Percentiles rank a stretch among this genome's conserved stretches.
Evolutionary conservation across 345 rosid species (phyloP).

Genomic region (Eucalyptus pauciflora): DNA sequence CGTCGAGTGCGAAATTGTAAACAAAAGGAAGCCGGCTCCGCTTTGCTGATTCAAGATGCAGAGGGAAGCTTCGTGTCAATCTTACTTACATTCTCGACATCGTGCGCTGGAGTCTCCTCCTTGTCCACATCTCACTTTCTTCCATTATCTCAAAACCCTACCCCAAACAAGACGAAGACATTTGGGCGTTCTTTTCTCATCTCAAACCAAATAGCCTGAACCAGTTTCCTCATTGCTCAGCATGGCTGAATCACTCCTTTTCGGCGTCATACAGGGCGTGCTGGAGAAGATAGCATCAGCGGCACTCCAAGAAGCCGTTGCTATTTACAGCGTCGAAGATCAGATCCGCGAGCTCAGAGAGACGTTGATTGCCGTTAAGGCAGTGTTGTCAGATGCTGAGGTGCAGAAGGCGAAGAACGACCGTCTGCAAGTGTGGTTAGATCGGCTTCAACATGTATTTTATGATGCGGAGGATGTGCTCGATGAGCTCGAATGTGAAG

Average conservation of each 20-base stretch:
- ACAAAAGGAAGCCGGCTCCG: not conserved
- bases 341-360: not conserved
- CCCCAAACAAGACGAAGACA: accelerated
- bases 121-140: no score
- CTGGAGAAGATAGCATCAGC: not conserved
- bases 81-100: not conserved
- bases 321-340: accelerated
- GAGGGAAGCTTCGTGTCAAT: not conserved
- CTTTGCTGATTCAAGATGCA: not conserved
- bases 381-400: not conserved
- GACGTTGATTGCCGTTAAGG: not conserved
- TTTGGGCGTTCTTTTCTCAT: not conserved
- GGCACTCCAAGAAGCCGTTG: not conserved
- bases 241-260: not conserved
- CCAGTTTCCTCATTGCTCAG: not conserved
- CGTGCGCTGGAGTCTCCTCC: no score
- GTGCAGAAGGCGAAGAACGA: accelerated
- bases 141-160: no score
- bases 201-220: not conserved
- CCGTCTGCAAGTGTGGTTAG: not conserved
- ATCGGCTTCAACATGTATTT: not conserved
- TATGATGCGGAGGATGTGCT: not conserved
- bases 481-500: not conserved
- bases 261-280: not conserved
- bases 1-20: not conserved